phyloP scores from a whole-genome alignment of 2,329 filamentous ascomycete genomes.

The Xylariaceae sp. region DNA sequence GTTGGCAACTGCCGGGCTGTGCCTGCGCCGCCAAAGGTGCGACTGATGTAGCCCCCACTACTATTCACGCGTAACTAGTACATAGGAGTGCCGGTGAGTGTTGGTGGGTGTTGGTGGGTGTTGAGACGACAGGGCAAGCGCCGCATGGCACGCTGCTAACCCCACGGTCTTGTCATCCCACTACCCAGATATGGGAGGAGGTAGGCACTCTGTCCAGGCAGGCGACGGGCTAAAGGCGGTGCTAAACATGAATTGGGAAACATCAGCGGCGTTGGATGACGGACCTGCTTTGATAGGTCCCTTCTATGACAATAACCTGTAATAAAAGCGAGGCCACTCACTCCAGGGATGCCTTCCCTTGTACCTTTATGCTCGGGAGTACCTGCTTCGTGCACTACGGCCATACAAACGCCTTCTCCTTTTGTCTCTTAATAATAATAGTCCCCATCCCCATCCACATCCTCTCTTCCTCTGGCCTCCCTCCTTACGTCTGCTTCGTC shows the following conservation, averaged over 20 bases:
- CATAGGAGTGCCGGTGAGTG: no score
- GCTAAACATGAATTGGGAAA: neutral
- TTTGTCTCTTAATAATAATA: neutral
- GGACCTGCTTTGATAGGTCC: neutral
- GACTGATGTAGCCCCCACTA: no score
- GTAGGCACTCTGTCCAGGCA: neutral
- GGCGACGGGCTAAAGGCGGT: neutral
- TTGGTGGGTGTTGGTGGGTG: neutral
- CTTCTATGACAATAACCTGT: neutral
- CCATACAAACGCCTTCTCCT: slow-evolving; percentile 3
- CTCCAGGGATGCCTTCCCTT: neutral
- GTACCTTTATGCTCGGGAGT: neutral
- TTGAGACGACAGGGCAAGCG: neutral
- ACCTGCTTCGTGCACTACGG: neutral
- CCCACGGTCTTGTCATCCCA: neutral
- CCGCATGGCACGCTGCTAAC: neutral
- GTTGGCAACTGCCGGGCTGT: no score
- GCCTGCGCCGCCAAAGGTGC: no score
- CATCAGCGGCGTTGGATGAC: neutral
- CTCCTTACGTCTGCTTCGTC: neutral
- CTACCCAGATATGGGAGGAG: neutral
- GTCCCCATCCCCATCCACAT: neutral
- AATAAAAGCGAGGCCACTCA: neutral
- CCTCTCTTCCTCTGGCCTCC: slow-evolving; percentile 4
- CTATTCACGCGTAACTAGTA: no score